A percentile compares a stretch with the other conserved stretches of the same genome.
Conservation (phyloP, 441 rosid genomes). For the Populus hybrid region DNA sequence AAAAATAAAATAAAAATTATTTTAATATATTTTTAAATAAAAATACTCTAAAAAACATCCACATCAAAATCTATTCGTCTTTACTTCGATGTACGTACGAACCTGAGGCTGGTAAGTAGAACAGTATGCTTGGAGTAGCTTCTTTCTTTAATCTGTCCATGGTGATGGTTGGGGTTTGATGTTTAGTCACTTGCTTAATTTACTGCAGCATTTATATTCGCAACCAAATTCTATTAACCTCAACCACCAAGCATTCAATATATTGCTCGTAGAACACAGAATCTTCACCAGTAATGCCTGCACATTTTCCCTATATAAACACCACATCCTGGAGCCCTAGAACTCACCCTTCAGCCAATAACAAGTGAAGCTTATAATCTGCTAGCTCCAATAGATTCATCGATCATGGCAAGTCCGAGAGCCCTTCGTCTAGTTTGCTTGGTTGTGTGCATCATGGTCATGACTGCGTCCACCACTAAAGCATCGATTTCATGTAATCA, state of each 20-base stretch:
- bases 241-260: background rate
- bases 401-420: background rate
- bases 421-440: background rate
- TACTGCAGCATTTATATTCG: background rate
- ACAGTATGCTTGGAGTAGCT: background rate
- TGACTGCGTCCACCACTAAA: conserved; percentile 9
- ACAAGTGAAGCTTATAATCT: background rate
- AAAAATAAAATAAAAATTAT: too few species aligned
- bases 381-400: background rate
- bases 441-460: background rate
- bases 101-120: background rate
- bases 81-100: background rate
- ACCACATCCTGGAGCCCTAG: background rate
- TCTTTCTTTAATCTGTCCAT: background rate
- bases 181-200: background rate
- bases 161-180: background rate
- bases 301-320: background rate
- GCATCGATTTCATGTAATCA: conserved; percentile 34
- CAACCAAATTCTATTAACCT: background rate
- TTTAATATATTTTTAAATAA: too few species aligned
- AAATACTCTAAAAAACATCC: background rate
- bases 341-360: background rate
- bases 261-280: background rate
- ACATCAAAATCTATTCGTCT: too few species aligned
- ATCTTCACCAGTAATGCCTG: background rate